Base-by-base conservation (phyloP, 148 eudicot genomes). In the Chenopodium berlandieri region DNA sequence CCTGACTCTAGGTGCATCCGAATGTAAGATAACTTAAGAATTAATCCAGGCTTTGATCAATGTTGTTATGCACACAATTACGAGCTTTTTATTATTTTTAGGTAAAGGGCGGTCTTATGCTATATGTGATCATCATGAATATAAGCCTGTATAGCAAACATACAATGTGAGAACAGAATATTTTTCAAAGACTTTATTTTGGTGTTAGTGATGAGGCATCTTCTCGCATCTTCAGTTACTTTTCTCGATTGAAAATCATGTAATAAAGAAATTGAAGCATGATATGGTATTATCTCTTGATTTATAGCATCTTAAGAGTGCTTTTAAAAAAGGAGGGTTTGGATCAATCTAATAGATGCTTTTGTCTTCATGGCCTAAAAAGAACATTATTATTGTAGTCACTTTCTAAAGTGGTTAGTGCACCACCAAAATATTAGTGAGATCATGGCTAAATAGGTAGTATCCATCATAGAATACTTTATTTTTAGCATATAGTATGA, bases 151-250 rank as follows among this genome's bases (percentile, higher is more conserved):
- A 75, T 68, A 52, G 67, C 54, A 67, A 40, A 50, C 65, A 68
- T 65, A 31, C 65, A 79, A 47, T 54, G 73, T 79, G 75, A 40
- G 34, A 79, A 79, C 27, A 73, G 81, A 79, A 71, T 79, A 79
- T 27, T 44, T 70, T 17, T 54, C 31, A n/a, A 11, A 14, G 9
- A 65, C 76, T 75, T 27, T 70, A 52, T 56, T 31, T 52, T 66
- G 67, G 75, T 71, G 75, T 70, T 60, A 30, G 62, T 82, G 84
- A 82, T 46, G 46, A 30, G 76, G 84, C 84, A 82, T 82, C 63
- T 82, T 62, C 77, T 77, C 25, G 80, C 71, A 82, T 82, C 84
- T 82, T 76, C 80, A 63, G 10, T 46, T 68, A 9, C 68, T 56
- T 71, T 79, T 31, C 17, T 56, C 23, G 56, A 48, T 54, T 22